Base-by-base conservation (phyloP, 139 green algal species). In the Auxenochlorella pyrenoidosa region DNA sequence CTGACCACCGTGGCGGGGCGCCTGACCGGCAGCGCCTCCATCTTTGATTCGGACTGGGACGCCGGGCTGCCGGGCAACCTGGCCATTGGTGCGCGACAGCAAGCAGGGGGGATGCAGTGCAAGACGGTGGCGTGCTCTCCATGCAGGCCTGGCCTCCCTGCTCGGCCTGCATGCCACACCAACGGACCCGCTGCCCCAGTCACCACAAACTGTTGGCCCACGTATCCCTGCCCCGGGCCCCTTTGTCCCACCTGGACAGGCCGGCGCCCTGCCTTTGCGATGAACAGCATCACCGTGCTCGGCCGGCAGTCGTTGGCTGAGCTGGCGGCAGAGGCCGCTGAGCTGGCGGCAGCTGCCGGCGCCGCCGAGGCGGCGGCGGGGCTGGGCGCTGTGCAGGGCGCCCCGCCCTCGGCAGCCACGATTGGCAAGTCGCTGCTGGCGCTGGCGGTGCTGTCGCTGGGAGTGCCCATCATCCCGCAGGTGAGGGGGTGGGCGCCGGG, bases 261-360 rank as follows among this genome's bases (percentile, higher is more conserved):
- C 3, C 89, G 95, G 12, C 88, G 90, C 21, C 91, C 95, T 0
- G 85, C 89, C 0, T 95, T 91, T 51, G 89, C 92, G 38, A 54
- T 97, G 60, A 97, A 97, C 73, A 84, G 73, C 6, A 75, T 83
- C 30, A 86, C 83, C 2, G 59, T 78, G 75, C 75, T 82, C 38
- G 81, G 79, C 34, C 66, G 72, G 16, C 70, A 76, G 47, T 77
- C 71, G 44, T 36, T 90, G 34, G 47, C 41, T 24, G 77, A 65
- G 81, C 70, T 90, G 80, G 81, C 87, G 13, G 63, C 63, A 6
- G 87, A 88, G 72, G 75, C 84, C 5, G 85, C 85, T 30, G 60
- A 71, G 75, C 28, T 83, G 73, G 71, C 75, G 18, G 72, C 72
- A 6, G 83, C 71, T 1, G 83, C 83, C 26, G 38, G 30, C 5